Evolutionary conservation across 208 protist species (phyloP), one percentile per base, ranked within the genome.

Genomic region (Herpetomonas samuelpessoai): DNA sequence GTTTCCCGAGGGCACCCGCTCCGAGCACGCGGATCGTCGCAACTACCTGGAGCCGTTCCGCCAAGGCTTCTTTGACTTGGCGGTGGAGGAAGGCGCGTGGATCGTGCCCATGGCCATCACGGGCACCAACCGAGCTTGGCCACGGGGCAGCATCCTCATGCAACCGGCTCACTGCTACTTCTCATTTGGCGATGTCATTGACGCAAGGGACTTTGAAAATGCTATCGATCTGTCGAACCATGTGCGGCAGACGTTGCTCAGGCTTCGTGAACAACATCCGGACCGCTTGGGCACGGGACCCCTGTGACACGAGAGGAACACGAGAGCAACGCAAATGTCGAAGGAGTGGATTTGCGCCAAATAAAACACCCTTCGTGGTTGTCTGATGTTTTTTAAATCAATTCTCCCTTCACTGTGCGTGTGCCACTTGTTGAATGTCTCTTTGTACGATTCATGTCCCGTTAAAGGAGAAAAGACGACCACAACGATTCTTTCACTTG

Each of bases 1-100:
- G 9, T 84, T 81, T 50, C 78, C 78, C 14, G 78, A 84, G 47
- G 78, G 78, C 10, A 65, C 61, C 21, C 68, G 78, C 26, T 78
- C 59, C 55, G 45, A 38, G 22, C 53, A 65, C 9, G 61, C 78
- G 16, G 68, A 65, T 12, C 35, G 35, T 6, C 35, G 35, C 14
- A 65, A 66, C 12, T 29, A 35, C 6, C 41, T 84, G 21, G 19
- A 50, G 12, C 69, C 71, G 3, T 84, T 78, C 38, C 65, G 71
- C n/a, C 65, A 62, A 3, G 78, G 78, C 27, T 79, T 81, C 65
- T 84, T 81, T 31, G 56, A 41, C 25, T 46, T 84, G 3, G 73
- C 73, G 19, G 30, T 81, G 19, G 69, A 84, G 57, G 74, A 79
- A 55, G 65, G 27, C 18, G 78, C 70, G 24, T 46, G 50, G 19